Percentiles rank a stretch among this genome's conserved stretches.
These are phyloP conservation scores for Periconia macrospinosa DNA, from an alignment of 2,329 filamentous ascomycete species.

Conservation along the genomic window DNA sequence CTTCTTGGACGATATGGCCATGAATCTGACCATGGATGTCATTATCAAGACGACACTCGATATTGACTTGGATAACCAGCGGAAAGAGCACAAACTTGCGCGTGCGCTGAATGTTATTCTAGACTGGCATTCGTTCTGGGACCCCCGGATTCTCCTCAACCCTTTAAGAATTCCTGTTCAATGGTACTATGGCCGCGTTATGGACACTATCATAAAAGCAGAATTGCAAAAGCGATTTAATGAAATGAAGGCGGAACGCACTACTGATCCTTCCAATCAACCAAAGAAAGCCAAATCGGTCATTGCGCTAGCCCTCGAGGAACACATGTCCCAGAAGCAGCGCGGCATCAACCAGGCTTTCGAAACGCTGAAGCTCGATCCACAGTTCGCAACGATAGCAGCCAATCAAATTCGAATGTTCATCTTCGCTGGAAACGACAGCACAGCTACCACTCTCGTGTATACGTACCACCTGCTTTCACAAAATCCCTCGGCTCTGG, in stretches of 20 bases:
- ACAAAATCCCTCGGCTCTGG: conserved; percentile 22
- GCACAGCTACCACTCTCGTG: conserved; percentile 34
- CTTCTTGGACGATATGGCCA: conserved; percentile 9
- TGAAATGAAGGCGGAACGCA: conserved; percentile 3
- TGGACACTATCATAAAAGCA: conserved; percentile 14
- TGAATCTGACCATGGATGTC: conserved; percentile 12
- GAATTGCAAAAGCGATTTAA: conserved; percentile 16
- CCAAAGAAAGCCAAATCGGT: conserved; percentile 6
- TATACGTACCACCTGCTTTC: conserved; percentile 32
- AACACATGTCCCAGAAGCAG: not conserved
- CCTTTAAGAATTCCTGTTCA: conserved; percentile 5
- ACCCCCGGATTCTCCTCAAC: conserved; percentile 12
- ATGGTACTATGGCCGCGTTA: conserved; percentile 13
- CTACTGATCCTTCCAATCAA: not conserved
- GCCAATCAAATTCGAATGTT: conserved; percentile 22
- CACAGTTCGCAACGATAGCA: not conserved
- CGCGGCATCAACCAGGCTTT: not conserved
- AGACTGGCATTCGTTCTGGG: not conserved
- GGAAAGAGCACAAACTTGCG: conserved; percentile 2
- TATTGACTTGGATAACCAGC: conserved; percentile 9
- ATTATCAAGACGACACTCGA: conserved; percentile 6
- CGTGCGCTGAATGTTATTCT: not conserved
- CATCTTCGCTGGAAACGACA: conserved; percentile 42
- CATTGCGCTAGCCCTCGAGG: not conserved
- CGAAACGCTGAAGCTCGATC: not conserved